Base-by-base conservation (phyloP, 129 eudicot genomes). In the Escallonia herrerae region DNA sequence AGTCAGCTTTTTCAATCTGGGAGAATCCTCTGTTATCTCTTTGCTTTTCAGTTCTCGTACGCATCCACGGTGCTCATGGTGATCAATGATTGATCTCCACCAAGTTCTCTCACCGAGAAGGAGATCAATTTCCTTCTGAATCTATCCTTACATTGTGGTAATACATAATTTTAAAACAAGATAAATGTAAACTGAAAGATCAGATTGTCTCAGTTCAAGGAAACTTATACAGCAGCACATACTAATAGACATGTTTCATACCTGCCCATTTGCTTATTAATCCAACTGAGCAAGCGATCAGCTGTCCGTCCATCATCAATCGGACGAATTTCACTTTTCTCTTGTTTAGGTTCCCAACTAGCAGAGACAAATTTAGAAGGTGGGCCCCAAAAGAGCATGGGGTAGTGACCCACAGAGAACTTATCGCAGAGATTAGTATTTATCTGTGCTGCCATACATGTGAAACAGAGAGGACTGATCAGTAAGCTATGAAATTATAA, bases 381-480 rank as follows among this genome's bases (percentile, higher is more conserved):
- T 10, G 81, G 76, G 5, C 91, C 90, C 96, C 98, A 93, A 43
- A 79, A 74, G 60, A 93, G 85, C 77, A 85, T 76, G 11, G 98
- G 98, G 74, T 78, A 93, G 70, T 82, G 88, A 67, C 45, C 72
- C 49, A 93, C 86, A 15, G 91, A 81, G 86, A 87, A 93, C 76
- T 78, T 86, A 81, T 88, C 95, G 50, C 98, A 93, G 65, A 93
- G 91, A 64, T 93, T 68, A 44, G 77, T 74, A 63, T 93, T 93
- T 77, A 91, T 70, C 98, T 91, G 98, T 83, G 83, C 96, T 91
- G 96, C 95, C 98, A 83, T 81, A 83, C 75, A 88, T 71, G 76
- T 63, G 68, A 77, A 65, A 69, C 58, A 56, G 64, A 47, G 67
- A 64, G 60, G 75, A 75, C 69, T 69, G 65, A 80, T 82, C 74